These are phyloP conservation scores for Plasmodium gallinaceum DNA, from an alignment of 169 alveolate genomes.

Conservation along the genomic window DNA sequence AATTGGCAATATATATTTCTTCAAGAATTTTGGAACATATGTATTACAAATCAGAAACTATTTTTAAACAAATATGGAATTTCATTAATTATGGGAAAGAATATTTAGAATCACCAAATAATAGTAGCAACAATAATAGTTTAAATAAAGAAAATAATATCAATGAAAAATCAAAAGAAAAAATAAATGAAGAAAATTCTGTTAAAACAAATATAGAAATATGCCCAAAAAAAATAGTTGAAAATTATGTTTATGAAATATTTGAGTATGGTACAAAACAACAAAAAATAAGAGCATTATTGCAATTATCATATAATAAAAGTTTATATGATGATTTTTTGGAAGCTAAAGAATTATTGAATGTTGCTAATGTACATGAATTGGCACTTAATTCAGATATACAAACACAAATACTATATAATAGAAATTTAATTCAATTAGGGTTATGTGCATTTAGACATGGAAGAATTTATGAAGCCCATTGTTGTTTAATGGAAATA, in stretches of 20 bases:
- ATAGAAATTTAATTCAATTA: constrained; percentile 95
- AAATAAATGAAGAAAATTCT: background rate
- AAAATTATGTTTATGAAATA: constrained; percentile 82
- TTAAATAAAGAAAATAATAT: background rate
- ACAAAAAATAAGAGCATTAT: constrained; percentile 89
- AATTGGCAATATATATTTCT: constrained; percentile 80
- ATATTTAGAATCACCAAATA: background rate
- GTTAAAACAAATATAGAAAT: background rate
- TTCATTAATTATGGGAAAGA: constrained; percentile 37
- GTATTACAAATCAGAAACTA: constrained; percentile 86
- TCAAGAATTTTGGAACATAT: constrained; percentile 86
- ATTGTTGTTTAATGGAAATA: constrained; percentile 92
- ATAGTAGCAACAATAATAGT: background rate
- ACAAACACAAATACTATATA: constrained; percentile 94
- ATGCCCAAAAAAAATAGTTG: constrained; percentile 69
- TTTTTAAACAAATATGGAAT: constrained; percentile 66
- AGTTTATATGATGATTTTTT: constrained; percentile 91
- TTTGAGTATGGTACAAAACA: constrained; percentile 87
- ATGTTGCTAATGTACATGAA: constrained; percentile 91
- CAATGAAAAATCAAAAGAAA: background rate
- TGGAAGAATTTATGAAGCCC: constrained; percentile 94
- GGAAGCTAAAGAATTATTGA: constrained; percentile 91
- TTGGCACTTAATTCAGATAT: constrained; percentile 92
- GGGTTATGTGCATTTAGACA: constrained; percentile 97
- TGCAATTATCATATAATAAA: constrained; percentile 91